Evolutionary conservation across 1,284 basidiomycete genomes (phyloP).

Genomic region (Caloboletus inedulis): DNA sequence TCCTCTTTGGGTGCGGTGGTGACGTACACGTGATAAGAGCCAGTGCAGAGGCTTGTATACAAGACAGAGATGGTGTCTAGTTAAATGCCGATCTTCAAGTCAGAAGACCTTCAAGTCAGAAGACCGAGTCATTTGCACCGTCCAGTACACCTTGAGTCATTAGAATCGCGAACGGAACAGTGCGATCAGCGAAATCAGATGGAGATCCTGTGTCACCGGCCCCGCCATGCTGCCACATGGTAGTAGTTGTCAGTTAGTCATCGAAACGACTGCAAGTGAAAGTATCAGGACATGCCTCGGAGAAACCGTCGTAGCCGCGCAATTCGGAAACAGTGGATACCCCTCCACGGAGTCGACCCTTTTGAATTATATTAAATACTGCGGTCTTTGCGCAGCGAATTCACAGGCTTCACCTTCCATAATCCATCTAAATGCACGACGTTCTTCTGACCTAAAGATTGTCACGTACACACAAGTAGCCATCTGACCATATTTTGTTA

Average conservation of each 20-base stretch:
- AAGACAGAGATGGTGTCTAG: neutral
- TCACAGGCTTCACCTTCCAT: neutral
- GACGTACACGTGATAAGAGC: neutral
- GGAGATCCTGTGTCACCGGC: conserved; percentile 11
- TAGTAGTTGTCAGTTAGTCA: conserved; percentile 5
- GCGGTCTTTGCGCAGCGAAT: neutral
- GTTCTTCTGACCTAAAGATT: neutral
- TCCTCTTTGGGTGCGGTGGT: neutral
- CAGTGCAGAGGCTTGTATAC: neutral
- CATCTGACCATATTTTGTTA: too few species aligned
- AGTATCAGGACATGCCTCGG: conserved; percentile 2
- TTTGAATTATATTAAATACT: neutral
- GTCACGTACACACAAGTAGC: conserved; percentile 3
- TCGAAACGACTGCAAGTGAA: conserved; percentile 1
- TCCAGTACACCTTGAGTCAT: conserved; percentile 8
- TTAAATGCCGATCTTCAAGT: too few species aligned
- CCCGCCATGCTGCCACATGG: conserved; percentile 20
- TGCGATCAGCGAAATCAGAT: conserved; percentile 11
- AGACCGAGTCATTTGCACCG: neutral
- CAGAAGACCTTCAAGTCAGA: neutral
- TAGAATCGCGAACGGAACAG: conserved; percentile 16
- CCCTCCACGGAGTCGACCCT: neutral
- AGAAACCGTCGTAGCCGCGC: neutral
- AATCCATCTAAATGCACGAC: neutral
- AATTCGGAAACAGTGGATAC: conserved; percentile 7